A percentile compares a stretch with the other conserved stretches of the same genome.
These are phyloP conservation scores for Lentithecium fluviatile DNA, from an alignment of 495 filamentous ascomycete genomes.

Conservation along the genomic window DNA sequence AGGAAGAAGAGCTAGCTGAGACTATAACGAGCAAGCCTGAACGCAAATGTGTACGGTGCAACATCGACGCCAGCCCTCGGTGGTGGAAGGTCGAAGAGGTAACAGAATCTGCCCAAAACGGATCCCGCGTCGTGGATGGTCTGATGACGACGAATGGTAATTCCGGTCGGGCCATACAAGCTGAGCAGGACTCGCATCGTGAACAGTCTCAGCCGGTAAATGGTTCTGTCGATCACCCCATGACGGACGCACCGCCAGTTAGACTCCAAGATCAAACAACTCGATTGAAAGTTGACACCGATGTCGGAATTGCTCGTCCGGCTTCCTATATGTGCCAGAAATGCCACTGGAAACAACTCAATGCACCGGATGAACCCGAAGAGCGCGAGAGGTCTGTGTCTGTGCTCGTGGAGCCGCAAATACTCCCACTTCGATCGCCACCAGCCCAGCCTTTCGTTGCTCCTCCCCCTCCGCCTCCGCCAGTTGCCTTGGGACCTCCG, in stretches of 20 bases:
- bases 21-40: slow-evolving; percentile 20
- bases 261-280: not conserved
- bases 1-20: slow-evolving; percentile 29
- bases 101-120: not conserved
- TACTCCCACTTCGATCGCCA: slow-evolving; percentile 34
- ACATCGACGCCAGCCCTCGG: slow-evolving; percentile 58
- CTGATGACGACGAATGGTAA: slow-evolving; percentile 15
- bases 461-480: slow-evolving; percentile 8
- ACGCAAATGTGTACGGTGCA: slow-evolving; percentile 50
- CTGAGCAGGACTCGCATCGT: slow-evolving; percentile 4
- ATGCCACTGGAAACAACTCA: slow-evolving; percentile 41
- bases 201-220: slow-evolving; percentile 7
- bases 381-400: slow-evolving; percentile 24
- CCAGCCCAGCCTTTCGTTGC: slow-evolving; percentile 16
- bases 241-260: slow-evolving; percentile 16
- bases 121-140: slow-evolving; percentile 16
- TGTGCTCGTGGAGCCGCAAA: slow-evolving; percentile 11
- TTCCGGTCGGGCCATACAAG: not conserved
- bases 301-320: slow-evolving; percentile 9
- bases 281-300: slow-evolving; percentile 14
- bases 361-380: slow-evolving; percentile 24
- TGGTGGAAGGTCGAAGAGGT: slow-evolving; percentile 51
- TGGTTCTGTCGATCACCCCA: slow-evolving; percentile 18
- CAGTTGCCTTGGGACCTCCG: not conserved
- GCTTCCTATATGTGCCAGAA: slow-evolving; percentile 40